Evolutionary conservation across 139 green algal species (phyloP), one percentile per base, ranked within the genome.

Genomic region (Tetraselmis striata): DNA sequence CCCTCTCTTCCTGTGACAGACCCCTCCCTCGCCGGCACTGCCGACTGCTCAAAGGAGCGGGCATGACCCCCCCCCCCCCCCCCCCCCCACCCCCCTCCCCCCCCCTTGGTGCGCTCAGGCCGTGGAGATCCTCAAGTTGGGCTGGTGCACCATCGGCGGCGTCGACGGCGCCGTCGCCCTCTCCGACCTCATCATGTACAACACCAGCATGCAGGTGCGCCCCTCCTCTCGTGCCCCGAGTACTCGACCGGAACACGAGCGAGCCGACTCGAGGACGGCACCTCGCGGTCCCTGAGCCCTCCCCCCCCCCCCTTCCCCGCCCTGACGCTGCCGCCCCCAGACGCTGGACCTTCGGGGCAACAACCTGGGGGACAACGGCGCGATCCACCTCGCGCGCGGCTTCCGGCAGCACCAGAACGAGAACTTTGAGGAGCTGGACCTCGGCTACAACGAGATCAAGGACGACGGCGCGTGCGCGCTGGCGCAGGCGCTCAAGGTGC

Each of bases 371-470:
- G 94, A 99, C 83, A 87, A 97, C 59, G 95, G 94, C 59, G 91
- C 84, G 79, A 90, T 93, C 74, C 83, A 90, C 79, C 76, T 96
- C 23, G 90, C 83, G 24, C 76, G 87, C 0, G 89, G 86, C 26
- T 76, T 90, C 31, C 78, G 88, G 75, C 88, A 93, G 76, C 87
- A 93, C 30, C 90, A 95, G 79, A 98, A 95, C 80, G 90, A 92
- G 79, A 85, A 89, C 75, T 86, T 99, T 59, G 78, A 30, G 23
- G 94, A 97, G 80, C 88, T 99, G 75, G 96, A 99, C 86, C 89
- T 99, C 76, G 96, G 96, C 0, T 99, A 99, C 90, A 99, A 99
- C 80, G 95, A 99, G 85, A 98, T 99, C 86, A 97, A 98, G 87
- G 96, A 99, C 86, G 95, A 99, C 59, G 96, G 96, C 5, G 96